These are phyloP conservation scores for Fusarium globosum DNA, from an alignment of 2,329 filamentous ascomycete genomes.

Conservation along the genomic window DNA sequence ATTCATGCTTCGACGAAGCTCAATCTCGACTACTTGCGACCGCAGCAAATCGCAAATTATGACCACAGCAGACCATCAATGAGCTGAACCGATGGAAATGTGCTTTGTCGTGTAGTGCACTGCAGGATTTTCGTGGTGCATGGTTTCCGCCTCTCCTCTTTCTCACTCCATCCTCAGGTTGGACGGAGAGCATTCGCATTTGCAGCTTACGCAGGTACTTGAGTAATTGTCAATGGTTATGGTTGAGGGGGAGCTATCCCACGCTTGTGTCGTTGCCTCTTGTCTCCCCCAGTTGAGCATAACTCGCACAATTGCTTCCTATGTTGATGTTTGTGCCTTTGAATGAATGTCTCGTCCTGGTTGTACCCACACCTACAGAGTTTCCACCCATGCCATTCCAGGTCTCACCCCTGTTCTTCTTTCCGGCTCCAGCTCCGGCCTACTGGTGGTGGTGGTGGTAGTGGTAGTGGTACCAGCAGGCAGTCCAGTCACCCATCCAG, in stretches of 20 bases:
- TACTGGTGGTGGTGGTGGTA: constrained; percentile 26
- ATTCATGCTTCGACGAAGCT: not conserved
- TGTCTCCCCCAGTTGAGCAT: constrained; percentile 22
- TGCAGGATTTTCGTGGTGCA: constrained; percentile 29
- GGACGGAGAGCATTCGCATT: constrained; percentile 8
- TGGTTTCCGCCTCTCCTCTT: not conserved
- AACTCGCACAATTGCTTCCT: constrained; percentile 33
- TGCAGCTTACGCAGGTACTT: constrained; percentile 1
- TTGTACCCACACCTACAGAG: constrained; percentile 21
- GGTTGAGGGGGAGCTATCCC: not conserved
- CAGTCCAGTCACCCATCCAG: constrained; percentile 8
- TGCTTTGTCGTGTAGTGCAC: not conserved
- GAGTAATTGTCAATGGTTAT: not conserved
- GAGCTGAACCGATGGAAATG: constrained; percentile 12
- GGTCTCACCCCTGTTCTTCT: constrained; percentile 33
- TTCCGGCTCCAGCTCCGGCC: constrained; percentile 43
- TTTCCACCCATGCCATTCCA: constrained; percentile 18
- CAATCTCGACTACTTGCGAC: constrained; percentile 10
- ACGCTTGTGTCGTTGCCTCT: constrained; percentile 26
- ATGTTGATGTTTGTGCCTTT: constrained; percentile 28
- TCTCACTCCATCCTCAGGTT: not conserved
- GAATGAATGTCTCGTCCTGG: constrained; percentile 27
- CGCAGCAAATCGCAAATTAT: constrained; percentile 3
- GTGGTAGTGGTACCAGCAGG: constrained; percentile 30
- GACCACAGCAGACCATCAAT: not conserved